A percentile compares a stretch with the other conserved stretches of the same genome.
phyloP scores from a whole-genome alignment of 1,139 yeast species.

The Pichia sp. region DNA sequence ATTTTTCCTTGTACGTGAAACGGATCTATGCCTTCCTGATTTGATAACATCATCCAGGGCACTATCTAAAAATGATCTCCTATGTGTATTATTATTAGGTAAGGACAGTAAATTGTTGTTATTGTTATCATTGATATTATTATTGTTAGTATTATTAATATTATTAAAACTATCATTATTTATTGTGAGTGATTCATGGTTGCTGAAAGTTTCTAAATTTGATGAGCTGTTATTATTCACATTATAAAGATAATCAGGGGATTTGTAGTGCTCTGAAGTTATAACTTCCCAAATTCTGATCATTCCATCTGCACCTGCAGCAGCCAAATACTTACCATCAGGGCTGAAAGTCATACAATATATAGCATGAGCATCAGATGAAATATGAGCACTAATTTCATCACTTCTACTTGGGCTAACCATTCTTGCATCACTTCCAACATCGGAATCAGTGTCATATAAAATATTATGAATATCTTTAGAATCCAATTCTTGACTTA shows the following conservation, averaged over 20 bases:
- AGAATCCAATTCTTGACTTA: slow-evolving; percentile 66
- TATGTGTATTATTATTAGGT: not conserved
- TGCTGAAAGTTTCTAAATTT: not conserved
- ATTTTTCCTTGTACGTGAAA: slow-evolving; percentile 4
- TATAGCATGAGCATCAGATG: slow-evolving; percentile 9
- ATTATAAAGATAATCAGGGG: not conserved
- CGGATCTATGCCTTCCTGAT: not conserved
- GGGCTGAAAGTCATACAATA: slow-evolving; percentile 67
- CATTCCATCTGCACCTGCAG: slow-evolving; percentile 69
- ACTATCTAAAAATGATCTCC: slow-evolving; percentile 8
- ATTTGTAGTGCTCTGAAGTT: slow-evolving; percentile 50
- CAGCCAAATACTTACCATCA: slow-evolving; percentile 78
- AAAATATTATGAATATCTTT: not conserved
- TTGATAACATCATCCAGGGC: slow-evolving; percentile 6
- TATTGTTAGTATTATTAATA: not conserved
- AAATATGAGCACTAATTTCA: slow-evolving; percentile 4
- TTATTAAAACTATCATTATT: not conserved
- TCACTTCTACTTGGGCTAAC: not conserved
- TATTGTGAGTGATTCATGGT: no score
- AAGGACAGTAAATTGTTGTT: not conserved
- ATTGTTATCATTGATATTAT: not conserved
- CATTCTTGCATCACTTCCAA: not conserved
- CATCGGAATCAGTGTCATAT: not conserved
- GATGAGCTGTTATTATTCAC: no score
- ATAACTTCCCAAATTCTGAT: slow-evolving; percentile 77